Evolutionary conservation across 352 stramenopile species (phyloP), one percentile per base, ranked within the genome.

Genomic region (Phytophthora citricola): DNA sequence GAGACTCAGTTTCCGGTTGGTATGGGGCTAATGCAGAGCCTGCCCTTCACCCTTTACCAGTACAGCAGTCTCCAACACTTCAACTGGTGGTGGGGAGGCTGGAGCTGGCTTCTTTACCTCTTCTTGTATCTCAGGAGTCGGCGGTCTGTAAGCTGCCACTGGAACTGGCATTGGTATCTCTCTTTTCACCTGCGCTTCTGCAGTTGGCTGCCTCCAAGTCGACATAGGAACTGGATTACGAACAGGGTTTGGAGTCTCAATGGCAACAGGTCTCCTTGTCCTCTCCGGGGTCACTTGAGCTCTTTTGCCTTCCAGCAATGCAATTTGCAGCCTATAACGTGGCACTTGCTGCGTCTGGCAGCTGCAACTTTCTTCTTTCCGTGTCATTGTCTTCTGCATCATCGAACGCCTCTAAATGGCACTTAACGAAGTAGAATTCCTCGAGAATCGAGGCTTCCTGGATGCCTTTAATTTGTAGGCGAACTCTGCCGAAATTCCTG

Each of bases 301-400:
- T 17, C 57, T 39, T 6, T 20, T 4, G 6, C 3, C 63, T 71
- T 53, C 65, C 52, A 57, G 1, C 24, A 46, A 47, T 91, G 82
- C 55, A 89, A 40, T 2, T 59, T 71, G 55, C 79, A 89, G 14
- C 80, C 78, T 1, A 91, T 50, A 1, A 91, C 80, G 34, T 91
- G 82, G 56, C 82, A 91, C 22, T 39, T 53, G 50, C 71, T 91
- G 15, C 41, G 34, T 51, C 52, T 73, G 3, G 74, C 78, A 8
- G 58, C 58, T 34, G 51, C 47, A 22, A 48, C 11, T 15, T 27
- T 63, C 49, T 40, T 75, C 20, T 31, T 40, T 27, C 65, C 29
- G 10, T 73, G 27, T 26, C 36, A 2, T n/a, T 47, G 1, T n/a
- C 45, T 3, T 27, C 52, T 14, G 4, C 20, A 17, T 2, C 31